phyloP scores from a whole-genome alignment of 1,284 basidiomycete species.

The Singerocomus inundabilis region DNA sequence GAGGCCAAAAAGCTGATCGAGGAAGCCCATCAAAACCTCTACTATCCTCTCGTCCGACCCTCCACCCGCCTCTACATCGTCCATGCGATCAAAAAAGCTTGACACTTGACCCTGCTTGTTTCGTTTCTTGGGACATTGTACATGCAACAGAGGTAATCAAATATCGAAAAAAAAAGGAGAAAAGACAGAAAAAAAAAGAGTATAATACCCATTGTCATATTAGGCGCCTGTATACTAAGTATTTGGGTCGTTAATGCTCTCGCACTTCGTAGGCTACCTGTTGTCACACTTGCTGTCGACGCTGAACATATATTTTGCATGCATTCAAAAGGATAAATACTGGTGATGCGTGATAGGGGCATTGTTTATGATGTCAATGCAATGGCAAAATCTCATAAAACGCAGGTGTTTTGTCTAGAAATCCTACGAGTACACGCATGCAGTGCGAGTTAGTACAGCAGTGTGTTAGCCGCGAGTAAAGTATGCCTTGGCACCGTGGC shows the following conservation, averaged over 20 bases:
- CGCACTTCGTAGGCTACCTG: slow-evolving; percentile 14
- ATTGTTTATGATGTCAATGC: slow-evolving; percentile 8
- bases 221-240: slow-evolving; percentile 10
- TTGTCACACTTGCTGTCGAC: slow-evolving; percentile 4
- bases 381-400: slow-evolving; percentile 17
- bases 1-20: slow-evolving; percentile 53
- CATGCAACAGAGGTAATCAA: slow-evolving; percentile 1
- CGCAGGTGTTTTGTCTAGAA: slow-evolving; percentile 1
- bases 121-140: slow-evolving; percentile 33
- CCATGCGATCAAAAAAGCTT: slow-evolving; percentile 48
- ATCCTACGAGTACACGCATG: slow-evolving; percentile 21
- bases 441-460: slow-evolving; percentile 5
- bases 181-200: slow-evolving; percentile 25
- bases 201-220: slow-evolving; percentile 22
- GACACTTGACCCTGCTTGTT: slow-evolving; percentile 41
- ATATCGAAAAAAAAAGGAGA: too few species aligned
- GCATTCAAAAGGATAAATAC: too few species aligned
- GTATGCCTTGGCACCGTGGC: slow-evolving; percentile 85
- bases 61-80: slow-evolving; percentile 57
- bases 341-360: background rate
- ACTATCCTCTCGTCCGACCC: slow-evolving; percentile 51
- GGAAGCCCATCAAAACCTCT: slow-evolving; percentile 63
- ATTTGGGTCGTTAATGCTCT: slow-evolving; percentile 18
- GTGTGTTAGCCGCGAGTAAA: slow-evolving; percentile 68
- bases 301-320: slow-evolving; percentile 8